Evolutionary conservation across 768 basidiomycete genomes (phyloP), one percentile per base, ranked within the genome.

Genomic region (Strobilomyces dryophilus): DNA sequence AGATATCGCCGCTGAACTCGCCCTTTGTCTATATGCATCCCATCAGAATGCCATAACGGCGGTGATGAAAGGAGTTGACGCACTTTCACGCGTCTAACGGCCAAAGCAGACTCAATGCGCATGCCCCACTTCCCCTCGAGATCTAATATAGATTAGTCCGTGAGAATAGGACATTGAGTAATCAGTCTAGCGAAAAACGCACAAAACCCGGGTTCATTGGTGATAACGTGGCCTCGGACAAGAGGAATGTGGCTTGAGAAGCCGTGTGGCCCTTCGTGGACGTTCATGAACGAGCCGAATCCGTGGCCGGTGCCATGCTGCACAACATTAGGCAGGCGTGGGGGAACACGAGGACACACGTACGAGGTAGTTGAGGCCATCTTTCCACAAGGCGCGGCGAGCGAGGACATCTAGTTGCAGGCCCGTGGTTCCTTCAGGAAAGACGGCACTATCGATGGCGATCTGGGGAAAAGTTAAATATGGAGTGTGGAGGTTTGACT

Each of bases 191-290:
- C 26, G 42, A 21, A 12, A 51, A 32, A 79, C 87, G 68, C 65
- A 91, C 87, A 95, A 71, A 84, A 95, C 0, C 93, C 94, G 44
- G 94, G 95, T 71, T 98, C 94, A 62, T 97, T 95, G 44, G 93
- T 93, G 53, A 95, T 83, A 60, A 95, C 84, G 69, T 97, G 85
- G 11, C 97, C 97, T n/a, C 84, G 83, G 21, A 79, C 76, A 31
- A 98, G 78, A 3, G 89, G 79, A 29, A 84, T 77, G 37, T 75
- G 75, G 62, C 78, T 83, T 20, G 82, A 78, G 71, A 95, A 91
- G 37, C 86, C 81, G 53, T 92, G 83, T 15, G 90, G 82, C 11
- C 93, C 89, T 72, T 92, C 90, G 61, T 92, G 88, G 20, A 91
- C 88, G 53, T 81, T 89, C 64, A 95, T 75, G 74, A 89, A 95